phyloP scores from a whole-genome alignment of 177 flowering plant species.

The Vitis hybrid region DNA sequence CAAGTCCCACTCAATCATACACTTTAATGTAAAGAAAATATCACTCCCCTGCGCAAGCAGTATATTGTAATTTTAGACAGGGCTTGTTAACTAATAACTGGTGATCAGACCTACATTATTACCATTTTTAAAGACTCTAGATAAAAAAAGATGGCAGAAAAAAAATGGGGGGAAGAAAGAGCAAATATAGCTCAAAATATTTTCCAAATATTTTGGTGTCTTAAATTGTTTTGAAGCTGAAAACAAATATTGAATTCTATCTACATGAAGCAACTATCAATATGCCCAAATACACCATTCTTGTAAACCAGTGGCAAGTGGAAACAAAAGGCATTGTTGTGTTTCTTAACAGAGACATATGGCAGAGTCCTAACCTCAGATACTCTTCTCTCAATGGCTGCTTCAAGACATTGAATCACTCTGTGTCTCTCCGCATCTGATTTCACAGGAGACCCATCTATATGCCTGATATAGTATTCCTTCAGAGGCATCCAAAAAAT shows the following conservation, averaged over 20 bases:
- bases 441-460: constrained; percentile 80
- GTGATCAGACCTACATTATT: too few species aligned
- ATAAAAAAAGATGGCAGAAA: too few species aligned
- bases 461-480: constrained; percentile 84
- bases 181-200: neutral
- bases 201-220: neutral
- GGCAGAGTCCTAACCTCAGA: constrained; percentile 52
- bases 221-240: neutral
- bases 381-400: constrained; percentile 92
- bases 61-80: too few species aligned
- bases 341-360: neutral
- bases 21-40: too few species aligned
- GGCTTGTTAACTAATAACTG: too few species aligned
- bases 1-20: too few species aligned
- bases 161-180: neutral
- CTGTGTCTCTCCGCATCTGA: constrained; percentile 85
- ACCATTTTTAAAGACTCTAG: too few species aligned
- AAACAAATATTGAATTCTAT: too few species aligned
- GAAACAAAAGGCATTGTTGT: neutral
- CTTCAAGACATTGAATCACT: constrained; percentile 86
- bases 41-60: too few species aligned
- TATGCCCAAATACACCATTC: too few species aligned
- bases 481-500: constrained; percentile 20
- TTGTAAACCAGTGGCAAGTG: neutral
- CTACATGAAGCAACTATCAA: too few species aligned